A percentile compares a stretch with the other conserved stretches of the same genome.
phyloP scores from a whole-genome alignment of 768 basidiomycete genomes.

The Epithele typhae region DNA sequence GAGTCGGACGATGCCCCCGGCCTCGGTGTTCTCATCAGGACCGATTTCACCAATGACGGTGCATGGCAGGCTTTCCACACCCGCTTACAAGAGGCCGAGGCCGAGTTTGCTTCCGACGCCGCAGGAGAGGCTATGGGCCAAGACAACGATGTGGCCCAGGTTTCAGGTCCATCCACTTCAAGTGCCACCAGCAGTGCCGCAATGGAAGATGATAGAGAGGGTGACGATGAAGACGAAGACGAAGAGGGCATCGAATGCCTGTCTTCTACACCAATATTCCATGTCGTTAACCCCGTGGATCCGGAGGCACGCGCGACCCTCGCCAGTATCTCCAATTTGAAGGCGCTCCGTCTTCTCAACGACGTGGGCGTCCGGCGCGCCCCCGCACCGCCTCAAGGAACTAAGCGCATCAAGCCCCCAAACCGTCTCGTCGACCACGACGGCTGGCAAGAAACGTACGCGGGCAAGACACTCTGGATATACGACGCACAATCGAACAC shows the following conservation, averaged over 20 bases:
- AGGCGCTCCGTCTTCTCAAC: slow-evolving; percentile 63
- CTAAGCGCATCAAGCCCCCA: slow-evolving; percentile 41
- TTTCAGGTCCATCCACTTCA: slow-evolving; percentile 1
- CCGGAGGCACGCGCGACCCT: slow-evolving; percentile 37
- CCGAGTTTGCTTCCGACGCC: slow-evolving; percentile 40
- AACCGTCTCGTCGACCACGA: slow-evolving; percentile 58
- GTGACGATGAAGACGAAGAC: slow-evolving; percentile 30
- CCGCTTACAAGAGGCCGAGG: slow-evolving; percentile 51
- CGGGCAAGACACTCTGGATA: slow-evolving; percentile 67
- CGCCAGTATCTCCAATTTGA: slow-evolving; percentile 55
- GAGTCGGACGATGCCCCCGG: slow-evolving; percentile 41
- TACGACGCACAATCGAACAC: slow-evolving; percentile 64
- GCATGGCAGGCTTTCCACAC: slow-evolving; percentile 57
- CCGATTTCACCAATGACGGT: slow-evolving; percentile 64
- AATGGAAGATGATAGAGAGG: slow-evolving; percentile 19
- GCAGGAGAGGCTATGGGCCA: not conserved
- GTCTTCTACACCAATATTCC: slow-evolving; percentile 36
- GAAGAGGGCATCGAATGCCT: slow-evolving; percentile 23
- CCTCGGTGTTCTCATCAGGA: slow-evolving; percentile 64
- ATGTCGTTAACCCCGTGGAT: slow-evolving; percentile 44
- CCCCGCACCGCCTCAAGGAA: slow-evolving; percentile 42
- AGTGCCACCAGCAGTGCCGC: slow-evolving; percentile 13
- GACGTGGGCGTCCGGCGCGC: slow-evolving; percentile 62
- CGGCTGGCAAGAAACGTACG: slow-evolving; percentile 73
- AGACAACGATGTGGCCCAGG: too few species aligned